These are phyloP conservation scores for Aspergillus hiratsukae DNA, from an alignment of 2,329 filamentous ascomycete genomes.

Conservation along the genomic window DNA sequence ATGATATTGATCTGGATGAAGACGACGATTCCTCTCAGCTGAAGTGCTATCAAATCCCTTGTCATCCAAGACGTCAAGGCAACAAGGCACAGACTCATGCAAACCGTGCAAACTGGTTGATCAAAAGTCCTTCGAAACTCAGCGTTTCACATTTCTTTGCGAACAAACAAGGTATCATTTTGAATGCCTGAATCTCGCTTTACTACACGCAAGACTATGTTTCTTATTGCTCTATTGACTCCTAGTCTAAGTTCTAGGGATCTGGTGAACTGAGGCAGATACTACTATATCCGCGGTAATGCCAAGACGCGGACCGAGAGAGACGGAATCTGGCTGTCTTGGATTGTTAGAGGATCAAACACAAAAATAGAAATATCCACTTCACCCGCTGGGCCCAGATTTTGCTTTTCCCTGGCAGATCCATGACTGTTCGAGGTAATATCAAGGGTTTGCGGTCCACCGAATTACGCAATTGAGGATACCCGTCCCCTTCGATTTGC, in stretches of 20 bases:
- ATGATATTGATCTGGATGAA: neutral
- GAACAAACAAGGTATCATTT: neutral
- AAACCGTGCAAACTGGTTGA: constrained; percentile 1
- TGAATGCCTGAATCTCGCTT: neutral
- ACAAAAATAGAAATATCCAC: constrained; percentile 15
- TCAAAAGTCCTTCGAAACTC: no score
- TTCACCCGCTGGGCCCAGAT: constrained; percentile 3
- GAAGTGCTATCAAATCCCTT: neutral
- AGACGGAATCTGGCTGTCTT: constrained; percentile 4
- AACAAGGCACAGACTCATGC: neutral
- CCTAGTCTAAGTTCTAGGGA: no score
- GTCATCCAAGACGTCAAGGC: neutral
- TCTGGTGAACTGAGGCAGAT: neutral
- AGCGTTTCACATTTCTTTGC: no score
- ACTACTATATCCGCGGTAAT: neutral
- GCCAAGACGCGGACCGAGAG: constrained; percentile 13
- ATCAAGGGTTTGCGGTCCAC: constrained; percentile 15
- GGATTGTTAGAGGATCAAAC: constrained; percentile 3
- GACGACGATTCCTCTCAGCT: no score
- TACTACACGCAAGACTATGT: neutral
- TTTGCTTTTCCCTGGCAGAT: constrained; percentile 5
- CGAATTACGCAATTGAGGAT: constrained; percentile 18
- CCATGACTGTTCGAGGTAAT: neutral
- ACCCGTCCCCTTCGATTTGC: constrained; percentile 9
- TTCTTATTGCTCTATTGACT: neutral